Percentiles rank a stretch among this genome's conserved stretches.
These are phyloP conservation scores for Cryoendolithus antarcticus DNA, from an alignment of 2,329 filamentous ascomycete species.

Conservation along the genomic window DNA sequence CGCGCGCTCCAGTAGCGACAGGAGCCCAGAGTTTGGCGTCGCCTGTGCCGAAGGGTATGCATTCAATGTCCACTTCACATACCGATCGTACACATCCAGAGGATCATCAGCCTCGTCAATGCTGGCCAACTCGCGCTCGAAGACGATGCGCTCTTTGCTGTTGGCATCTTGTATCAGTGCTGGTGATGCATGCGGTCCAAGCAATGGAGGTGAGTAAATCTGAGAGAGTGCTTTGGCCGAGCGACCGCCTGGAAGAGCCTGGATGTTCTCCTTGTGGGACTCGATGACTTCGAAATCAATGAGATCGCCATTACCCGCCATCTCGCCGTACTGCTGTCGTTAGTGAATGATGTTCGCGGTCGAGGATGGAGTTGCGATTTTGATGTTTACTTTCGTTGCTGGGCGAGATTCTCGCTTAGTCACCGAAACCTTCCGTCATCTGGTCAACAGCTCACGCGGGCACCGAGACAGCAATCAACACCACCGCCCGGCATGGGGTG, in stretches of 20 bases:
- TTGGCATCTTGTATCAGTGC: conserved; percentile 65
- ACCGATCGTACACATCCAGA: conserved; percentile 88
- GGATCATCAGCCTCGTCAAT: conserved; percentile 87
- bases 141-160: conserved; percentile 67
- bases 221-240: conserved; percentile 82
- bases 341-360: no score
- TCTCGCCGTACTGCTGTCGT: conserved; percentile 5
- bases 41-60: conserved; percentile 90
- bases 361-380: no score
- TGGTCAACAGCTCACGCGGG: no score
- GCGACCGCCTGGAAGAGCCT: conserved; percentile 74
- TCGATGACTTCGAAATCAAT: conserved; percentile 83
- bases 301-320: conserved; percentile 32
- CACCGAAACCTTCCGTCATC: no score
- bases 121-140: conserved; percentile 67
- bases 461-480: no score
- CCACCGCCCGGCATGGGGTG: no score
- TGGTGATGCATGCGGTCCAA: conserved; percentile 32
- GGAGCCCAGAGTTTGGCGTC: conserved; percentile 79
- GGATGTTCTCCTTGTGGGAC: conserved; percentile 94
- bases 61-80: conserved; percentile 92
- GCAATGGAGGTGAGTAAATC: conserved; percentile 51
- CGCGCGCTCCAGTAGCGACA: conserved; percentile 78
- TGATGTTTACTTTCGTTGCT: no score
- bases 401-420: no score